Conservation (phyloP, 148 eudicot genomes). For the Selenicereus undatus region DNA sequence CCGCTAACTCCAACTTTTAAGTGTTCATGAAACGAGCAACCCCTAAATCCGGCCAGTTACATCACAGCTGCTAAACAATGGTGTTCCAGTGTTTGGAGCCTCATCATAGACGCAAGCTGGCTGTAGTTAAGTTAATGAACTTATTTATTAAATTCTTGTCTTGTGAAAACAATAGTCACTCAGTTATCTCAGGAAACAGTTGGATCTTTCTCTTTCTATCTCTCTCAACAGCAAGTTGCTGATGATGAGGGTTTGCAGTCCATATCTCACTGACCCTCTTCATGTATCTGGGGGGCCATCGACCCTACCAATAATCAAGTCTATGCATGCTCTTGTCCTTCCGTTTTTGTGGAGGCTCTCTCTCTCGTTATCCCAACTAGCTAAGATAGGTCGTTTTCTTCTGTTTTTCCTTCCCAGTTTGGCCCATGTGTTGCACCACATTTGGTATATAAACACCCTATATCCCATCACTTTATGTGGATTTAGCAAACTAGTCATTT, state of each 20-base stretch:
- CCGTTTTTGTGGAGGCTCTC: conserved; percentile 16
- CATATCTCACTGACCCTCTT: conserved; percentile 17
- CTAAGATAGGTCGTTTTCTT: conserved; percentile 5
- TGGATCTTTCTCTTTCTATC: conserved; percentile 10
- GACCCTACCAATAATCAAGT: conserved; percentile 10
- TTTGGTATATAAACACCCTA: not conserved
- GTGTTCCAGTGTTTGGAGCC: too few species aligned
- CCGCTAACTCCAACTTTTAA: too few species aligned
- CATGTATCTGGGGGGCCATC: not conserved
- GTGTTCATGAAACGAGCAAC: too few species aligned
- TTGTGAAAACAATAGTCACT: not conserved
- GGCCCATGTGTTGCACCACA: conserved; percentile 6
- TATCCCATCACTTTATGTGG: not conserved
- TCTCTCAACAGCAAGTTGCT: conserved; percentile 8
- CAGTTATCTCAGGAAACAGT: conserved; percentile 15
- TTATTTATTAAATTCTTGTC: too few species aligned
- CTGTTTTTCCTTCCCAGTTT: not conserved
- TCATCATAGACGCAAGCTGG: too few species aligned
- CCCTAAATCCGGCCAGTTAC: too few species aligned
- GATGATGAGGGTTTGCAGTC: not conserved
- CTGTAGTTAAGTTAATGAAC: not conserved
- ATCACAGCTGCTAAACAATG: too few species aligned
- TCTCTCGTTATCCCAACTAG: not conserved
- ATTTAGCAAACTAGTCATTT: not conserved
- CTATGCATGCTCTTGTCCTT: conserved; percentile 6